These are phyloP conservation scores for Hymenoscyphus scutula DNA, from an alignment of 2,329 filamentous ascomycete species.

Conservation along the genomic window DNA sequence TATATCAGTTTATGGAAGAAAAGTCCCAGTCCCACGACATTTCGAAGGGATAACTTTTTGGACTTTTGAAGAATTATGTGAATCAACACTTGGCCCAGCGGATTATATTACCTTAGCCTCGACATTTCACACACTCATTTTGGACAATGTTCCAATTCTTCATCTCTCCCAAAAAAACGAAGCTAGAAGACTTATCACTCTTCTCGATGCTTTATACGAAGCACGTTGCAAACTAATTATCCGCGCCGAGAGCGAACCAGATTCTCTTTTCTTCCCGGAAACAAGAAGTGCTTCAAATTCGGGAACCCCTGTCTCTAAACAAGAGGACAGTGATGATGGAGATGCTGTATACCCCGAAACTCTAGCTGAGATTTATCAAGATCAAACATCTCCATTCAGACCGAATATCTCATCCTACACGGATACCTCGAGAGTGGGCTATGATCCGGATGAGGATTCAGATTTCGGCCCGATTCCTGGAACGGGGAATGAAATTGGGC, in stretches of 20 bases:
- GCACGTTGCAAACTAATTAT: constrained; percentile 75
- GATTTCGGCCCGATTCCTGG: constrained; percentile 46
- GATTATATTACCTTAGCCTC: constrained; percentile 82
- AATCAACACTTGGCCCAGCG: constrained; percentile 66
- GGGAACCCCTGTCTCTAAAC: constrained; percentile 35
- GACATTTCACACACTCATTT: constrained; percentile 73
- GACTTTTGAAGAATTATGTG: constrained; percentile 67
- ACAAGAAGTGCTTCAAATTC: constrained; percentile 21
- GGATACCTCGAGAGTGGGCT: constrained; percentile 45
- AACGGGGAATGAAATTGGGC: constrained; percentile 40
- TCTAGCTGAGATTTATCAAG: constrained; percentile 73
- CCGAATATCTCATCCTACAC: constrained; percentile 72
- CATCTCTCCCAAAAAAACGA: constrained; percentile 73
- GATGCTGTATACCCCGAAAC: constrained; percentile 65
- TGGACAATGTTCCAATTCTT: constrained; percentile 68
- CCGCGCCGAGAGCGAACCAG: constrained; percentile 64
- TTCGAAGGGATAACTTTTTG: constrained; percentile 59
- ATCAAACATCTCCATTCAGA: constrained; percentile 71
- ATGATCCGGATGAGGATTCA: constrained; percentile 57
- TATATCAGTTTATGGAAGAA: constrained; percentile 61
- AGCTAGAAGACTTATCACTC: constrained; percentile 74
- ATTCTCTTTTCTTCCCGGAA: constrained; percentile 76
- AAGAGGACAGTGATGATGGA: constrained; percentile 33
- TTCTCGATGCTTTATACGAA: constrained; percentile 79
- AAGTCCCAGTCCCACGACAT: constrained; percentile 57